These are phyloP conservation scores for Podospora pseudoanserina DNA, from an alignment of 495 filamentous ascomycete species.

Conservation along the genomic window DNA sequence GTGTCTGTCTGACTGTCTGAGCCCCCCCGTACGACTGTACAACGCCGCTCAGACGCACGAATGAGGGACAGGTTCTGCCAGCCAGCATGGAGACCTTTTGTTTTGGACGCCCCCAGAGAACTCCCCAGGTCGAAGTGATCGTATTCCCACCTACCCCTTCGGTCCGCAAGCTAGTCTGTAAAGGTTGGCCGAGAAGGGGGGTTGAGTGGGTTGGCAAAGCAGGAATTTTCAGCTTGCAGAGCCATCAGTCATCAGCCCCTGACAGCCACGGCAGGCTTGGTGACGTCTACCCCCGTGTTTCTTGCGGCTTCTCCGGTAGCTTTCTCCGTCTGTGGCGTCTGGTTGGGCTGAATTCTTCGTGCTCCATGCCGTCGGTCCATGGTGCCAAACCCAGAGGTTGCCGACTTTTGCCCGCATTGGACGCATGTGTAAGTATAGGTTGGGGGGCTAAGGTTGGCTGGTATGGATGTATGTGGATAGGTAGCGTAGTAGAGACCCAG, in stretches of 20 bases:
- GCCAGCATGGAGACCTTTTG: conserved; percentile 2
- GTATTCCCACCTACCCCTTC: neutral
- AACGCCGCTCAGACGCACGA: conserved; percentile 21
- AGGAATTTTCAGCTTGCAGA: conserved; percentile 9
- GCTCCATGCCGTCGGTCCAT: neutral
- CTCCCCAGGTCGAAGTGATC: neutral
- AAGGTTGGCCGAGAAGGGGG: conserved; percentile 4
- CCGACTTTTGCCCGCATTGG: neutral
- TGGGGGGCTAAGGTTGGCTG: neutral
- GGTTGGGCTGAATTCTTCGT: neutral
- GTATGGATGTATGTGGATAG: neutral
- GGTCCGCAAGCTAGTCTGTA: conserved; percentile 4
- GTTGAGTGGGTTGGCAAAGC: conserved; percentile 1
- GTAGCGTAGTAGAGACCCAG: conserved; percentile 1
- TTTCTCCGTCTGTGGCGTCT: neutral
- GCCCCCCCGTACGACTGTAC: conserved; percentile 12
- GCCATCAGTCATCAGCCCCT: conserved; percentile 6
- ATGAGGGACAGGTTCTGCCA: conserved; percentile 5
- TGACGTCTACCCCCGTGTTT: neutral
- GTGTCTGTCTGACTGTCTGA: conserved; percentile 22
- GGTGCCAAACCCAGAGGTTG: neutral
- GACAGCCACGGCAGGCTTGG: neutral
- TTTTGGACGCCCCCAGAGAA: neutral
- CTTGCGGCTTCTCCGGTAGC: neutral
- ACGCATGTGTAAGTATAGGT: neutral